Base-by-base conservation (phyloP, 2,329 filamentous ascomycete species). In the Huntiella decipiens region DNA sequence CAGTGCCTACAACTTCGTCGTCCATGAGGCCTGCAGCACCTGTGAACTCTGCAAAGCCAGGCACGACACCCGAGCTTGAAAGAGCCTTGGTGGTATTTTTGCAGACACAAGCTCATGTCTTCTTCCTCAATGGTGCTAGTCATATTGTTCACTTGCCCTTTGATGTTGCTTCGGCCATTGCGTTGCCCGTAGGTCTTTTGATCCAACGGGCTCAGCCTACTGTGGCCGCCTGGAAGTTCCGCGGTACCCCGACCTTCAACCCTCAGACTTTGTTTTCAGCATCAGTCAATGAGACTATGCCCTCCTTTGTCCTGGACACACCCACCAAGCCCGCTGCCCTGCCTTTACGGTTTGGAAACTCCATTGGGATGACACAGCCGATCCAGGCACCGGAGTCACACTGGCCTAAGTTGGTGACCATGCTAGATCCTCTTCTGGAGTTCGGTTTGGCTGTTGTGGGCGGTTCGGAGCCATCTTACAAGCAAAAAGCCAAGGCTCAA, bases 61-160 rank as follows among this genome's bases (percentile, higher is more conserved):
- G 28, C 37, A 6, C 45, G 22, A 22, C 12, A 41, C 38, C 38
- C 5, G 38, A 28, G 19, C 38, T 49, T 3, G 34, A 44, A 37
- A 71, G 79, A 56, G 86, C 88, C 4, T 64, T 98, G 51, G 84
- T 96, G 5, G 82, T 98, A 43, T 82, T 96, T 53, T 73, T 98
- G 53, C 87, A 83, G 61, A 87, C 84, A 0, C 88, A 96, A 57
- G 86, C 84, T 16, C 88, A 96, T 58, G 76, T 98, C 52, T 92
- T 87, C 66, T 95, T 92, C 58, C 71, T 96, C 34, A 75, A 82
- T 2, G 88, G 88, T 15, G 79, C 84, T 32, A 91, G 75, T 57
- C 83, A 98, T 68, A 75, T 94, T 49, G 71, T 96, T 41, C 85
- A 94, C 58, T 75, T 98, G 56, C 88, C 88, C 1, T 98, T 98